Evolutionary conservation across 257 asterid species (phyloP).

Genomic region (Solanum virginianum): DNA sequence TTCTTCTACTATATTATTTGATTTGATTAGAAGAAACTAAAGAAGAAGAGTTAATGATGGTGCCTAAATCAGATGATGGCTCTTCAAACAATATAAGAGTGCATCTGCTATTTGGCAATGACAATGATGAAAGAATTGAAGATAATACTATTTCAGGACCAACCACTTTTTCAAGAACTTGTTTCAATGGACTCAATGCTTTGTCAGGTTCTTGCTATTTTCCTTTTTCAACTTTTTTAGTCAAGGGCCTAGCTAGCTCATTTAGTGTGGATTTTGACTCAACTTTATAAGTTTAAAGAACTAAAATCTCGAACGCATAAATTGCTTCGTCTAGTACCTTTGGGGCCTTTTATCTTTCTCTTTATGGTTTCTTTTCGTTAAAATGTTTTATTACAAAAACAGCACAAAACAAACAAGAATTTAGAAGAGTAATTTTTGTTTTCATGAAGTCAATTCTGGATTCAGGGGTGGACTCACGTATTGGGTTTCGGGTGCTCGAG

Average conservation of each 20-base stretch:
- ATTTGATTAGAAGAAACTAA: not conserved
- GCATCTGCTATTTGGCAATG: conserved; percentile 6
- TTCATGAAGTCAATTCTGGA: not conserved
- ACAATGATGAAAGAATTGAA: not conserved
- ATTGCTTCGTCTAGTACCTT: too few species aligned
- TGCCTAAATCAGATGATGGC: conserved; percentile 1
- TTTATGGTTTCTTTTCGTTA: not conserved
- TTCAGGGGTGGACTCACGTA: too few species aligned
- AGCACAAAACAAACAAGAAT: not conserved
- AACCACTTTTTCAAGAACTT: conserved; percentile 68
- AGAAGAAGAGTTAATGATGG: conserved; percentile 7
- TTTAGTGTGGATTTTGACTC: too few species aligned
- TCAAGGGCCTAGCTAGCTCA: too few species aligned
- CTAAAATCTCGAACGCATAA: too few species aligned
- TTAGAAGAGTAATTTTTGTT: not conserved
- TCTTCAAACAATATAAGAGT: conserved; percentile 1
- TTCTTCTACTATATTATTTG: not conserved
- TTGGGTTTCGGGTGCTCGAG: too few species aligned
- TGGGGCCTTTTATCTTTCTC: not conserved
- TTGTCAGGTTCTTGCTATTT: conserved; percentile 28
- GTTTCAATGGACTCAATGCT: conserved; percentile 88
- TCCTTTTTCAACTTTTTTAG: too few species aligned
- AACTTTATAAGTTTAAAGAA: too few species aligned
- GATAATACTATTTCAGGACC: not conserved
- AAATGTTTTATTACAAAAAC: not conserved